These are phyloP conservation scores for Nakataea oryzae DNA, from an alignment of 2,329 filamentous ascomycete genomes.

Conservation along the genomic window DNA sequence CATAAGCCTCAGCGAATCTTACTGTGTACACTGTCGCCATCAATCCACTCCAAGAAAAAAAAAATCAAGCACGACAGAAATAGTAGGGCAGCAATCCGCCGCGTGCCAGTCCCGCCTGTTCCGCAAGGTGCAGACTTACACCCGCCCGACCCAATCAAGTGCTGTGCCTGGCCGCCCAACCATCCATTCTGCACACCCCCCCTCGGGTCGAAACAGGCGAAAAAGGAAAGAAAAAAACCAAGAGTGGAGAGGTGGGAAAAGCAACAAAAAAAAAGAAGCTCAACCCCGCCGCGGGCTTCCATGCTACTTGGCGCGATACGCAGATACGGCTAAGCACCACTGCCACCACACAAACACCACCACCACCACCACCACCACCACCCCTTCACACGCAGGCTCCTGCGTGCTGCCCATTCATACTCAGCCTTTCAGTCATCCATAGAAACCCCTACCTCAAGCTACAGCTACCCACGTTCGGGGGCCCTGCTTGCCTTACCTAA, in stretches of 20 bases:
- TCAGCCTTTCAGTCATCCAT: background rate
- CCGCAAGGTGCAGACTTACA: background rate
- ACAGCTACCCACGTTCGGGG: background rate
- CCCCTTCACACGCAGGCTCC: background rate
- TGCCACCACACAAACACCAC: background rate
- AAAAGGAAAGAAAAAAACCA: background rate
- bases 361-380: background rate
- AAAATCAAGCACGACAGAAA: background rate
- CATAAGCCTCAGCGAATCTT: too few relatives aligned
- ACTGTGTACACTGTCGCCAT: background rate
- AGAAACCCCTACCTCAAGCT: too few relatives aligned
- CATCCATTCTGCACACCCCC: background rate
- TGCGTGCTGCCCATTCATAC: background rate
- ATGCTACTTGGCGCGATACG: background rate
- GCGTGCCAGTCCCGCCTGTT: background rate
- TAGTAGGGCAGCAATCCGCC: background rate
- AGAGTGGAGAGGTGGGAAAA: constrained; percentile 4
- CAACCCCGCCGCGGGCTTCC: background rate
- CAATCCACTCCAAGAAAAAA: background rate
- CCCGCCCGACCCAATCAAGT: background rate
- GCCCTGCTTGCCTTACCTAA: background rate
- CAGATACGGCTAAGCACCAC: background rate
- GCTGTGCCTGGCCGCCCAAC: background rate
- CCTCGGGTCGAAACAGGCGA: background rate
- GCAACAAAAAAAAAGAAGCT: constrained; percentile 9